Evolutionary conservation across 2,329 filamentous ascomycete species (phyloP).

Genomic region (Chrysosporium keratinophilum): DNA sequence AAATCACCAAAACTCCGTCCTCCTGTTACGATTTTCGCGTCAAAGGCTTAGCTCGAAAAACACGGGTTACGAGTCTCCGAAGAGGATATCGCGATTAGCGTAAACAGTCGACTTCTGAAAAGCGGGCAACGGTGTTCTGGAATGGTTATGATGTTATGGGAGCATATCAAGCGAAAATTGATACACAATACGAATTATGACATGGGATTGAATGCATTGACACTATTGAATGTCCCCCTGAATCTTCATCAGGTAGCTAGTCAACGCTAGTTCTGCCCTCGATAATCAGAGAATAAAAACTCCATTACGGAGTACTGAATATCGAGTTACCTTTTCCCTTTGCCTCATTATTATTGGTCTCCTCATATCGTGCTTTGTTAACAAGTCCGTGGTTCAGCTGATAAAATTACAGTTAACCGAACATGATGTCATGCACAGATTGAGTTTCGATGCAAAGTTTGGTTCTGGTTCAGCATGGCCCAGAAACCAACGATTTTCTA

Average conservation of each 20-base stretch:
- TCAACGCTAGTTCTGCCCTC: neutral
- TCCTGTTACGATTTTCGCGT: neutral
- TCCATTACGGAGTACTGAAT: neutral
- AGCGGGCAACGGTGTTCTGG: neutral
- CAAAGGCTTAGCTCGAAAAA: neutral
- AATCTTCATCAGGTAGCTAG: neutral
- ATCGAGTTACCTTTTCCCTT: no score
- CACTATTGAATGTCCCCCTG: neutral
- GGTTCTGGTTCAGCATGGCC: no score
- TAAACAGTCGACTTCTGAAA: neutral
- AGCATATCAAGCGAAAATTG: neutral
- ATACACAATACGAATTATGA: neutral
- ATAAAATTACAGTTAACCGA: no score
- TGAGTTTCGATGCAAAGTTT: no score
- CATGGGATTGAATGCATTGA: neutral
- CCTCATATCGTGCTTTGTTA: no score
- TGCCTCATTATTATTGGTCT: no score
- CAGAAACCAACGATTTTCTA: no score
- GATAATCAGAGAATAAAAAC: neutral
- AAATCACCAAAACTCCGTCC: constrained; percentile 12
- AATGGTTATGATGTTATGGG: constrained; percentile 8
- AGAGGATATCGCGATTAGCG: neutral
- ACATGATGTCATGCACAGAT: no score
- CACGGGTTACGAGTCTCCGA: neutral
- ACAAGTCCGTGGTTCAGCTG: no score